A percentile compares a stretch with the other conserved stretches of the same genome.
Evolutionary conservation across 2,329 filamentous ascomycete species (phyloP).

Genomic region (Pseudogymnoascus sp.): DNA sequence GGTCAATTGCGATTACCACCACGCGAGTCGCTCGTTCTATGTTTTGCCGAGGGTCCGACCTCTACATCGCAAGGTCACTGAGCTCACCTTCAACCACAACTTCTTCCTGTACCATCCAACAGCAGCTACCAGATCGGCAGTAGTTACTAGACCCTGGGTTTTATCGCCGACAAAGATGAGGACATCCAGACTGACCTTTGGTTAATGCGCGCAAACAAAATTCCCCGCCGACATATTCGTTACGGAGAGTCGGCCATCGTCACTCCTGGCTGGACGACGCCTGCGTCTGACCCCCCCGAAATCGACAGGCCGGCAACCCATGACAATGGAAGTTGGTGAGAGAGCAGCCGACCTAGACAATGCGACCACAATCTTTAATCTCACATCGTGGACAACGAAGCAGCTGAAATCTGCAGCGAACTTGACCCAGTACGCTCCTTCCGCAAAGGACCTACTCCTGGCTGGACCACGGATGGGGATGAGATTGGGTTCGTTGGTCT

Average conservation of each 20-base stretch:
- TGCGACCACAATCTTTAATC: neutral
- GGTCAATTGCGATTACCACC: neutral
- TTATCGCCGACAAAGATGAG: neutral
- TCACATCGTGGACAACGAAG: slow-evolving; percentile 3
- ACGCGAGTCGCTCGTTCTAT: neutral
- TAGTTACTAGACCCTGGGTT: neutral
- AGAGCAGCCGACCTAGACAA: neutral
- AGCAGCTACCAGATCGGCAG: neutral
- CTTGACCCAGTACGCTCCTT: slow-evolving; percentile 52
- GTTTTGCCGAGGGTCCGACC: slow-evolving; percentile 6
- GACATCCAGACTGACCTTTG: neutral
- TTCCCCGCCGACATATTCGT: neutral
- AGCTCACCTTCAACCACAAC: neutral
- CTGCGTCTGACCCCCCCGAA: neutral
- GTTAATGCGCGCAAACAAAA: neutral
- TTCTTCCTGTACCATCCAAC: neutral
- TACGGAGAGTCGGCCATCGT: neutral
- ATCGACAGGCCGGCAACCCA: neutral
- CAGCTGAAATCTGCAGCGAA: slow-evolving; percentile 31
- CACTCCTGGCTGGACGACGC: neutral
- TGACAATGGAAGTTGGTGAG: slow-evolving; percentile 5
- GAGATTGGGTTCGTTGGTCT: slow-evolving; percentile 58
- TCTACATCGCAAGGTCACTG: neutral
- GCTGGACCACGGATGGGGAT: slow-evolving; percentile 63
- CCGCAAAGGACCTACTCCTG: slow-evolving; percentile 59